Base-by-base conservation (phyloP, 2,329 filamentous ascomycete species). In the Didymellaceae sp. region DNA sequence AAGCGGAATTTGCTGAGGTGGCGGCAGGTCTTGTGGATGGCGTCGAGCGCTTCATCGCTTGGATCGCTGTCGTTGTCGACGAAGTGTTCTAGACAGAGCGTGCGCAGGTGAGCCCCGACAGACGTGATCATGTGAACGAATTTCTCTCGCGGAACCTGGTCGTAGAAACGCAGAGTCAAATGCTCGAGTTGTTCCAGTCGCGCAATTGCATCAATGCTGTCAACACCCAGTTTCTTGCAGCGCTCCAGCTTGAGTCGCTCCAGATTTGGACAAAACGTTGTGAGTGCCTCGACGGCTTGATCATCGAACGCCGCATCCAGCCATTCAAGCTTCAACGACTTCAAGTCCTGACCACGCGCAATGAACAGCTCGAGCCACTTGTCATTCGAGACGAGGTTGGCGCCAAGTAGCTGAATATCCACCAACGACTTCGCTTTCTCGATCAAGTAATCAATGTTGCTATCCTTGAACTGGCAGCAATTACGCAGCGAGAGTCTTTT, bases 381-480 rank as follows among this genome's bases (percentile, higher is more conserved):
- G 4, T 81, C 77, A 53, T 94, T 86, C 8, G 87, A 86, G 13
- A 97, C 78, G 1, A 97, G 83, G 59, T 96, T 97, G 8, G 90
- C 86, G 9, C 91, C 90, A 56, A 94, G 87, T 0, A 97, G 80
- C 56, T 91, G 89, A 33, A 97, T 79, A 47, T 85, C 81, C 52
- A 86, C 82, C n/a, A 97, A 78, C 7, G 82, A 74, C 40, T 85
- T 82, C 40, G 88, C 82, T 38, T 90, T 88, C 46, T 86, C 85
- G 16, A 90, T 78, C 65, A 97, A 82, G 70, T 93, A 96, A 43
- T 90, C 84, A 72, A 97, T 82, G 32, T 91, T 88, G 30, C 80
- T 80, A 64, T 97, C 89, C 73, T 96, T 96, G 79, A 97, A 88
- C 67, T 96, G 92, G 40, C 94, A 89, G n/a, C 87, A 90, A 64